A percentile compares a stretch with the other conserved stretches of the same genome.
Evolutionary conservation across 306 rosid species (phyloP).

Genomic region (Quercus parvula): DNA sequence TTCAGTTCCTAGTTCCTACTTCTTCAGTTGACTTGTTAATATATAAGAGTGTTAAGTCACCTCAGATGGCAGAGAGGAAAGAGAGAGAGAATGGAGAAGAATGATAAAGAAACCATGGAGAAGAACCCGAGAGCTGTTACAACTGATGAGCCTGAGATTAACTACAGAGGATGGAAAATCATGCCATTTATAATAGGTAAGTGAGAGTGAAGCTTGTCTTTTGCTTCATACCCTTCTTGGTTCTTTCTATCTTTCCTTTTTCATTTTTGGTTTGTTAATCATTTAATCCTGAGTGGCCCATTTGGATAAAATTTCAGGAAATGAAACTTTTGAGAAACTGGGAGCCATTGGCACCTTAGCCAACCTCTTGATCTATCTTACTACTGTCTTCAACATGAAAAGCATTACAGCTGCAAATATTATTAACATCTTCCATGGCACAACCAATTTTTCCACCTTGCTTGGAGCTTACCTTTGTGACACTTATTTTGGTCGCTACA

Average conservation of each 20-base stretch:
- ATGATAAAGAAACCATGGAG: conserved; percentile 26
- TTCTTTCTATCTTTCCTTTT: neutral
- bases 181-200: conserved; percentile 96
- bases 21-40: no score
- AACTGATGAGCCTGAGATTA: conserved; percentile 29
- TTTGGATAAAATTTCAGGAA: conserved; percentile 46
- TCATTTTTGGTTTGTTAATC: neutral
- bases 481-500: conserved; percentile 75
- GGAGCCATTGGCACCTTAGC: conserved; percentile 79
- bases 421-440: conserved; percentile 64
- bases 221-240: neutral
- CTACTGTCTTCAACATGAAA: conserved; percentile 68
- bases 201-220: neutral
- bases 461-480: conserved; percentile 77
- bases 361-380: conserved; percentile 72
- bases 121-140: conserved; percentile 15
- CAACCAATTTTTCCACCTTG: conserved; percentile 73
- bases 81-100: conserved; percentile 22
- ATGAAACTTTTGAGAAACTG: conserved; percentile 88
- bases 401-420: conserved; percentile 67
- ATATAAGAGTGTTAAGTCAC: neutral
- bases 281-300: conserved; percentile 1
- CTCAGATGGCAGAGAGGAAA: neutral
- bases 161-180: conserved; percentile 78
- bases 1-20: no score